Evolutionary conservation across 345 rosid genomes (phyloP).

Genomic region (Lepidium didymum): DNA sequence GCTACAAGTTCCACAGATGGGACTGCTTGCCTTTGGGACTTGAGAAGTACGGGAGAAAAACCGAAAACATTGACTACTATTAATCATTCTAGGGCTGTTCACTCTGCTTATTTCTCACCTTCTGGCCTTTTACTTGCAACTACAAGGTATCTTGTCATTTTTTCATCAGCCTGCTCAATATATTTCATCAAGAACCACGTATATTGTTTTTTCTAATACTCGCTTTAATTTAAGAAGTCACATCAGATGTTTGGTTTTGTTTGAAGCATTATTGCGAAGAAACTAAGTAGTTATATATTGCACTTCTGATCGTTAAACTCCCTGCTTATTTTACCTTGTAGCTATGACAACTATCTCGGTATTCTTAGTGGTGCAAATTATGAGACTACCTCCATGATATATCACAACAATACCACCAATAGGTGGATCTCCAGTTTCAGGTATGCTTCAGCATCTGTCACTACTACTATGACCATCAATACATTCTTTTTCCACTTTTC

Average conservation of each 20-base stretch:
- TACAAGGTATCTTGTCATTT: conserved; percentile 44
- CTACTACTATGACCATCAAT: neutral
- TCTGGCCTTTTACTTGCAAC: conserved; percentile 67
- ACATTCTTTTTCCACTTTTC: neutral
- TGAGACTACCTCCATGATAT: conserved; percentile 37
- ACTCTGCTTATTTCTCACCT: conserved; percentile 90
- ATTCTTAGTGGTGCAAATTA: conserved; percentile 47
- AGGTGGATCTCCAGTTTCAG: conserved; percentile 70
- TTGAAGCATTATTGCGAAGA: neutral
- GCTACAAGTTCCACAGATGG: conserved; percentile 78
- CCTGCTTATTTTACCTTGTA: conserved; percentile 21
- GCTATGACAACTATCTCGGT: conserved; percentile 55
- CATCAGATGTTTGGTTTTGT: neutral
- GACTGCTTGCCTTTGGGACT: conserved; percentile 81
- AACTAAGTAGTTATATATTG: neutral
- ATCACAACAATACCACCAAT: conserved; percentile 56
- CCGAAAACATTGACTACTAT: conserved; percentile 35
- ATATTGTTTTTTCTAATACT: neutral
- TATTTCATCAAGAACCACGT: neutral
- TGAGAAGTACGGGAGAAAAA: conserved; percentile 44
- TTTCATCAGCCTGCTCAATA: neutral
- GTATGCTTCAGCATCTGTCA: conserved; percentile 29
- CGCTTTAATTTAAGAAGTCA: neutral
- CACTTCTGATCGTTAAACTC: neutral
- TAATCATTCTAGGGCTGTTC: conserved; percentile 49